phyloP scores from a whole-genome alignment of 2,329 filamentous ascomycete genomes.

The Conoideocrella luteorostrata region DNA sequence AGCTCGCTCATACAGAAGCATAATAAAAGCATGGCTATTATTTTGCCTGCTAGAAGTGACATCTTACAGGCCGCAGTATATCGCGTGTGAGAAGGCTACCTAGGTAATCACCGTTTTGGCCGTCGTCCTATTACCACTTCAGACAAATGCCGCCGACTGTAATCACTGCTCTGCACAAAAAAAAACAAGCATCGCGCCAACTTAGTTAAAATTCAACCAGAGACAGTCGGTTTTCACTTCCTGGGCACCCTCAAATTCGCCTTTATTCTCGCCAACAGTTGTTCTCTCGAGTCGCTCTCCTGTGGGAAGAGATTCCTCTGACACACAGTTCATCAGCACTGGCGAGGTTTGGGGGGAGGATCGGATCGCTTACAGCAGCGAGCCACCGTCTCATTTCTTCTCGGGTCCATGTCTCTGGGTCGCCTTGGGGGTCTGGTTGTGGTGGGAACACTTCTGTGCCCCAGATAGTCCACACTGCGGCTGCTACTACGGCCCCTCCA shows the following conservation, averaged over 20 bases:
- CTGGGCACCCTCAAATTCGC: constrained; percentile 40
- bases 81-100: too few species aligned
- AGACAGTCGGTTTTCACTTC: constrained; percentile 3
- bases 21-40: too few species aligned
- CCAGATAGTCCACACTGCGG: constrained; percentile 79
- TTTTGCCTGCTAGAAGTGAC: too few species aligned
- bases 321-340: too few species aligned
- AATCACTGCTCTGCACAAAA: too few species aligned
- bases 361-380: constrained; percentile 66
- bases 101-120: too few species aligned
- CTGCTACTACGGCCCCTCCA: constrained; percentile 72
- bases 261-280: constrained; percentile 39
- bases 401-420: constrained; percentile 64
- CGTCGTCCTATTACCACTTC: too few species aligned
- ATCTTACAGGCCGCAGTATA: too few species aligned
- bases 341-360: too few species aligned
- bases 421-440: constrained; percentile 68
- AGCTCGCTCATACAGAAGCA: too few species aligned
- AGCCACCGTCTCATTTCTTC: constrained; percentile 80
- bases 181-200: neutral
- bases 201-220: neutral
- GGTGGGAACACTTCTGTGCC: constrained; percentile 77
- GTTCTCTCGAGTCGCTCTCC: constrained; percentile 35
- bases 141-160: too few species aligned
- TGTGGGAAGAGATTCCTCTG: constrained; percentile 43